Conservation (phyloP, 106 monocot genomes). For the Dendrobium chrysotoxum region DNA sequence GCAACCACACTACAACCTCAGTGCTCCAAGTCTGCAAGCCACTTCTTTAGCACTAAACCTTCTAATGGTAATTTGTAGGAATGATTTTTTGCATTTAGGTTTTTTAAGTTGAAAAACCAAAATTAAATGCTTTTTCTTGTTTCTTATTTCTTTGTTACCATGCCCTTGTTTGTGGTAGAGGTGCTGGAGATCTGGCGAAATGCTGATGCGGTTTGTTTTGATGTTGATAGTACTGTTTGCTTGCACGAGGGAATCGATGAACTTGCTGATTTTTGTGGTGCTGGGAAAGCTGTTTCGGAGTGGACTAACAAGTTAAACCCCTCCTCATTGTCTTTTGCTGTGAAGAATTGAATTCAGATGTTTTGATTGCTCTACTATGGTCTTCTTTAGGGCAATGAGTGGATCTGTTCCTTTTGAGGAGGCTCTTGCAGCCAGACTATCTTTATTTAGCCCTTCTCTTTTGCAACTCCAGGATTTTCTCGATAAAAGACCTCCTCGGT, state of each 20-base stretch:
- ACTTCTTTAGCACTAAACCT: constrained; percentile 30
- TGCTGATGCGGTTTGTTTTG: constrained; percentile 90
- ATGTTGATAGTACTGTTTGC: constrained; percentile 97
- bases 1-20: constrained; percentile 15
- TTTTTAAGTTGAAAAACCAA: background rate
- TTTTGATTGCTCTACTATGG: background rate
- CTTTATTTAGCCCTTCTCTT: constrained; percentile 78
- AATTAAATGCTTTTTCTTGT: background rate
- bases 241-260: constrained; percentile 97
- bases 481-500: constrained; percentile 87
- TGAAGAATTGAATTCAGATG: background rate
- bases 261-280: constrained; percentile 92
- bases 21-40: constrained; percentile 5
- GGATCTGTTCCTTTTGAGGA: constrained; percentile 95
- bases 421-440: constrained; percentile 84
- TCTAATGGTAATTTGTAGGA: constrained; percentile 25
- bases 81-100: background rate
- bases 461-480: constrained; percentile 67
- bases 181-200: constrained; percentile 72
- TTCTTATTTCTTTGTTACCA: constrained; percentile 2
- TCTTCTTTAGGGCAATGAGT: constrained; percentile 72
- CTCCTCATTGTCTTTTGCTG: constrained; percentile 5
- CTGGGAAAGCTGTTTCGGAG: constrained; percentile 92
- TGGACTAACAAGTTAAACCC: constrained; percentile 73
- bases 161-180: constrained; percentile 30